A percentile compares a stretch with the other conserved stretches of the same genome.
phyloP scores from a whole-genome alignment of 495 filamentous ascomycete genomes.

The Echria macrotheca region DNA sequence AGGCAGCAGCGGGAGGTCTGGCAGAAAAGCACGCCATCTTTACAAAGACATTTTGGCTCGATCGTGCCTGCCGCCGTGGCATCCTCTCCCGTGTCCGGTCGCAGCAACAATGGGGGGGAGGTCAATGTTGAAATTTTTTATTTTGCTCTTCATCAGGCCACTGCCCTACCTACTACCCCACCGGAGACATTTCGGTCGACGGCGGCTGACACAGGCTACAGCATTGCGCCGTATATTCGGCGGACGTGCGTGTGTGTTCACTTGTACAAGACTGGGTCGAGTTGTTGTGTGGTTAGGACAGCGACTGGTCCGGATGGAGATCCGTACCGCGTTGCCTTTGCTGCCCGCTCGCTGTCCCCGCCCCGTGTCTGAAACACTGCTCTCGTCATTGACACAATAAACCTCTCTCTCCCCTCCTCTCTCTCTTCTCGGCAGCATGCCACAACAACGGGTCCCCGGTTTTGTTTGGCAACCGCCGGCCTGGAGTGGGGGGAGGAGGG shows the following conservation, averaged over 20 bases:
- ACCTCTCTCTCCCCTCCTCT: too few species aligned
- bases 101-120: background rate
- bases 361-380: constrained; percentile 7
- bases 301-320: background rate
- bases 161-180: too few species aligned
- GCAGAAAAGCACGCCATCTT: background rate
- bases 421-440: too few species aligned
- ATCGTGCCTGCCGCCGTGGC: background rate
- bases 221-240: constrained; percentile 4
- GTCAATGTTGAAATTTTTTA: too few species aligned
- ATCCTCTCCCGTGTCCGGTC: background rate
- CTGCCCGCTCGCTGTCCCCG: background rate
- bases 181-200: too few species aligned
- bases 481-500: background rate
- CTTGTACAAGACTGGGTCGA: background rate
- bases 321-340: background rate
- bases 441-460: constrained; percentile 1
- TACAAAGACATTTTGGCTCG: background rate
- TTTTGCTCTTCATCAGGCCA: background rate
- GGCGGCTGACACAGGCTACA: background rate
- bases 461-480: background rate
- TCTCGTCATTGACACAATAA: constrained; percentile 1
- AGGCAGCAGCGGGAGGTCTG: background rate
- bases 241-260: too few species aligned
- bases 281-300: background rate